Evolutionary conservation across 352 stramenopile species (phyloP), one percentile per base, ranked within the genome.

Genomic region (Globisporangium sylvaticum): DNA sequence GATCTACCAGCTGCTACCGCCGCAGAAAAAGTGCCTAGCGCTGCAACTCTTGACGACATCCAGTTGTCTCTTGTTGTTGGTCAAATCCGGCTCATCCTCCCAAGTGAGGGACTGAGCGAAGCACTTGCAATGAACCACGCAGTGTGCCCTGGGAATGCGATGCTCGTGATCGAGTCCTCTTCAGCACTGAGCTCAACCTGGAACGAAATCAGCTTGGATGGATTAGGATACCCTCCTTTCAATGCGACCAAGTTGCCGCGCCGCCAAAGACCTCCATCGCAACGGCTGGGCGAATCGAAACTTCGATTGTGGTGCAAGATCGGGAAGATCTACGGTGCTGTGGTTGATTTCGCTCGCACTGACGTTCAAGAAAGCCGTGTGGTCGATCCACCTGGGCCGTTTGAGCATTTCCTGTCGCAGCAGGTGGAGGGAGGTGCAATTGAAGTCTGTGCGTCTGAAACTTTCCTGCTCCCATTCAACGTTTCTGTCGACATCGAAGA

Each of bases 211-310:
- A 78, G 63, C n/a, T 27, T 94, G 24, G 82, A 92, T 64, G 81
- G 86, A 52, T 73, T 94, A 18, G 78, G 82, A 27, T 92, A 92
- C 48, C 84, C 86, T 65, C 84, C 84, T 42, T 94, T 94, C 55
- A 92, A 92, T 69, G 73, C 79, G n/a, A 77, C 81, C 4, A 69
- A 89, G 31, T 67, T 91, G 5, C 84, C 83, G 42, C 83, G 77
- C n/a, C 72, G 74, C 22, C 71, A 75, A 59, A 78, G 67, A 25
- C 62, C 73, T 46, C 78, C 85, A 67, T 71, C 81, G 7, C 76
- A 89, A 53, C 71, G 74, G 50, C 78, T 83, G 62, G 84, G 72
- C 4, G 80, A 86, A 14, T 72, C 63, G 1, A 68, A 73, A 24
- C 65, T 77, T 75, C 66, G 72, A 50, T 65, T 88, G 27, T 79